Evolutionary conservation across 108 stramenopile species (phyloP).

Genomic region (Nitzschia sp.): DNA sequence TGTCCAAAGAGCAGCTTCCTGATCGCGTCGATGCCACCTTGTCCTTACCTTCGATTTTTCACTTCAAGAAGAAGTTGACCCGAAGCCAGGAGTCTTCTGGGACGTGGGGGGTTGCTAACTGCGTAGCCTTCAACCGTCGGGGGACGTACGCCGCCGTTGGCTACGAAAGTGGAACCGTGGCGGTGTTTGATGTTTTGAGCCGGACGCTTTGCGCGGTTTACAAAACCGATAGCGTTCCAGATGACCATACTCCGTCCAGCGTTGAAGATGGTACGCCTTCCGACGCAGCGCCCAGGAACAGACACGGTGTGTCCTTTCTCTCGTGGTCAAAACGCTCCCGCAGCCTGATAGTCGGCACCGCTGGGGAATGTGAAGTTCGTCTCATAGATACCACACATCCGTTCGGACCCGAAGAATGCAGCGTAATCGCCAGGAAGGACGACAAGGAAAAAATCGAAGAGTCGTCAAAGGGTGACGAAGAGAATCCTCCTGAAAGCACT

Average conservation of each 20-base stretch:
- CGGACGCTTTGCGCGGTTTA: conserved; percentile 67
- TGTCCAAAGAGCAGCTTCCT: conserved; percentile 70
- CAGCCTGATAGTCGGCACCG: conserved; percentile 55
- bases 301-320: conserved; percentile 62
- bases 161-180: conserved; percentile 70
- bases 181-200: conserved; percentile 56
- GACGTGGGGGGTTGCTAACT: conserved; percentile 67
- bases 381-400: conserved; percentile 79
- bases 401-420: conserved; percentile 49
- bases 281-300: neutral
- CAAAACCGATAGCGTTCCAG: conserved; percentile 4
- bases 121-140: conserved; percentile 68
- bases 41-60: conserved; percentile 47
- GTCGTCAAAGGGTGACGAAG: conserved; percentile 16
- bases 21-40: conserved; percentile 86
- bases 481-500: conserved; percentile 1
- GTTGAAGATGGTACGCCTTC: neutral
- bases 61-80: conserved; percentile 33
- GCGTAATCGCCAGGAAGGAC: conserved; percentile 16
- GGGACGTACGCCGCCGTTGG: conserved; percentile 72
- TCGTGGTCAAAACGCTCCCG: conserved; percentile 65
- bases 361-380: conserved; percentile 50
- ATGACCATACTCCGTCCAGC: neutral
- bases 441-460: conserved; percentile 23
- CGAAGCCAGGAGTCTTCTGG: conserved; percentile 11